Base-by-base conservation (phyloP, 495 filamentous ascomycete species). In the Letharia lupina region DNA sequence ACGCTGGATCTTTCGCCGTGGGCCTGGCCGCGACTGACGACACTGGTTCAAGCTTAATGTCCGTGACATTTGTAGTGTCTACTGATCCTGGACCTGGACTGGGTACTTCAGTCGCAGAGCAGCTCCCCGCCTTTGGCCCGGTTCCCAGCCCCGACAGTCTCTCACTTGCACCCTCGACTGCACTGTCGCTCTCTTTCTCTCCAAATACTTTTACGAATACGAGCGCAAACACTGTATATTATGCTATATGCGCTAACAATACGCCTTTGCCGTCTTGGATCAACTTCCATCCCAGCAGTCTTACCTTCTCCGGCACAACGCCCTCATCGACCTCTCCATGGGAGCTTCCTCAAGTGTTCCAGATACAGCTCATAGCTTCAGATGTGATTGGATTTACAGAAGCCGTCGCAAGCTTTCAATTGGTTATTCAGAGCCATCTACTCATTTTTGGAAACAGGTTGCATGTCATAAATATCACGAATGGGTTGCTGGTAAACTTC, bases 231-330 rank as follows among this genome's bases (percentile, higher is more conserved):
- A 83, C 80, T 42, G 76, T 79, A 35, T 96, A 92, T 74, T 94
- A 96, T 71, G 89, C 91, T 33, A 86, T 88, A 15, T 87, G 89
- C 47, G 76, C 73, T 4, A 86, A 92, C 67, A 90, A 93, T 70
- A 87, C 88, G 10, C 92, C 93, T 41, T 77, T 96, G 48, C 93
- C 93, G 44, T 90, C 91, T 7, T 96, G 91, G 93, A 82, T 96
- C 50, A 77, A 75, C 15, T 96, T 97, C 70, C 85, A 96, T 71
- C 69, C 82, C 3, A 67, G 71, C 3, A 76, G 68, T 10, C 80
- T 96, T 41, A 80, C 81, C 15, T 96, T 96, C 70, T 84, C 83
- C 9, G 92, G 92, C n/a, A 83, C 77, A 56, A 87, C 87, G 6
- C 92, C 91, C 8, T 73, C 84, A 18, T 75, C 81, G 23, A 78